Conservation (phyloP, 1,284 basidiomycete species). For the Marasmius sp. region DNA sequence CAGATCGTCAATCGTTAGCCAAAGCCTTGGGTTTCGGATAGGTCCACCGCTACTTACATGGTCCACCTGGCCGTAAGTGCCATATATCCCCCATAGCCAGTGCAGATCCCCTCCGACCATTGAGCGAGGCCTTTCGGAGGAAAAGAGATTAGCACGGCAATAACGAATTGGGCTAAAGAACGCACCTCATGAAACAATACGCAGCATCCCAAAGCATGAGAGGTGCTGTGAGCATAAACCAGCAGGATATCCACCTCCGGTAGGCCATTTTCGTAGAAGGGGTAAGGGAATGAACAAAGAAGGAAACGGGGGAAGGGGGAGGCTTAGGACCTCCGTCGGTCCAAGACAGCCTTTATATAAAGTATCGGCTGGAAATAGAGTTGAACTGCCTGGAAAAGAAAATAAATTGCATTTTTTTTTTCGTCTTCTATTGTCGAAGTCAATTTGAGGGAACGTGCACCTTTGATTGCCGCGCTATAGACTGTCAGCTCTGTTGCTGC, state of each 20-base stretch:
- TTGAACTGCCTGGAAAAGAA: not conserved
- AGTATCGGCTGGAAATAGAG: not conserved
- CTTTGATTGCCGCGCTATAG: constrained; percentile 13
- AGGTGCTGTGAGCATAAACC: constrained; percentile 14
- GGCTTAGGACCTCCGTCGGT: not conserved
- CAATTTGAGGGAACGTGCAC: constrained; percentile 7
- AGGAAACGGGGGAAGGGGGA: not conserved
- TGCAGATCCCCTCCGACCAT: constrained; percentile 55
- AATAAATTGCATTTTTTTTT: not conserved
- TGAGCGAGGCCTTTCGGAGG: constrained; percentile 40
- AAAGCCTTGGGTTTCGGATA: not conserved
- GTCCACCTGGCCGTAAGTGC: constrained; percentile 49
- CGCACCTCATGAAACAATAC: constrained; percentile 16
- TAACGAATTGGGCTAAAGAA: not conserved
- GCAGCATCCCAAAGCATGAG: constrained; percentile 18
- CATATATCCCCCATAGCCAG: constrained; percentile 57
- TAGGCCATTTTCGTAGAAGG: not conserved
- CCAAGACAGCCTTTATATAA: not conserved
- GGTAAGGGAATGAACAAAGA: not conserved
- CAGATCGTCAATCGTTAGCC: not conserved
- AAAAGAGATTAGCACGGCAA: too few relatives aligned
- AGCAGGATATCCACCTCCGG: constrained; percentile 12
- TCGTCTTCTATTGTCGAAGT: constrained; percentile 6
- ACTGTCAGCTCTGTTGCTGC: not conserved
- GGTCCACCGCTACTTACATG: constrained; percentile 28